A percentile compares a stretch with the other conserved stretches of the same genome.
Conservation (phyloP, 108 stramenopile species). For the Cylindrotheca closterium region DNA sequence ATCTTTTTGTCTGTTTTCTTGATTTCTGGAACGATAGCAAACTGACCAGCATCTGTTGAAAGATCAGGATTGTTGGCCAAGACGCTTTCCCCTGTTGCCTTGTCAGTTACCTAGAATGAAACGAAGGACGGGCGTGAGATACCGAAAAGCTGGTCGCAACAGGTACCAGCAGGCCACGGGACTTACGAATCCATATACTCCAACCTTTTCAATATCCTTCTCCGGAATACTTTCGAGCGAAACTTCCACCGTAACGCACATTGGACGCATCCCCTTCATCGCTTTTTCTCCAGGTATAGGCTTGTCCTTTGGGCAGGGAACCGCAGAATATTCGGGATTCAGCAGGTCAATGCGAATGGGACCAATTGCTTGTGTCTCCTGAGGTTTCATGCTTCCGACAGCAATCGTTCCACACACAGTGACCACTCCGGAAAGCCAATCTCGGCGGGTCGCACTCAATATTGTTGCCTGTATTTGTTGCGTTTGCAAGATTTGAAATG, state of each 20-base stretch:
- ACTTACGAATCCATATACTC: conserved; percentile 71
- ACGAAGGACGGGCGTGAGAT: no score
- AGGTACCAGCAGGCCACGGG: no score
- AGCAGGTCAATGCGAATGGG: conserved; percentile 80
- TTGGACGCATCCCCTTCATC: conserved; percentile 89
- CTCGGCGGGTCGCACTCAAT: background rate
- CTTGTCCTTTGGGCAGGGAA: conserved; percentile 75
- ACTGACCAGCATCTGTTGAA: conserved; percentile 90
- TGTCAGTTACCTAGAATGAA: conserved; percentile 51
- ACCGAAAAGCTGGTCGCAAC: no score
- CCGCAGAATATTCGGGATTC: conserved; percentile 69
- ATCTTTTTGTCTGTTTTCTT: conserved; percentile 64
- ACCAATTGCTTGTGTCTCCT: conserved; percentile 68
- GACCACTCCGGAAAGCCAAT: background rate
- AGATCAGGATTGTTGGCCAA: conserved; percentile 93
- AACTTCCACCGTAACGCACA: conserved; percentile 86
- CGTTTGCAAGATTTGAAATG: no score
- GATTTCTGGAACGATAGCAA: conserved; percentile 77
- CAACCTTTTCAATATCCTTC: conserved; percentile 72
- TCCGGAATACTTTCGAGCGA: conserved; percentile 47
- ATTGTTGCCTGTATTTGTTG: no score
- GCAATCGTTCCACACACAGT: conserved; percentile 5
- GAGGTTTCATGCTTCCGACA: background rate
- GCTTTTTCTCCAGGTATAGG: conserved; percentile 95
- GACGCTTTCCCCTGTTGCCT: conserved; percentile 70